Evolutionary conservation across 2,329 filamentous ascomycete species (phyloP), one percentile per base, ranked within the genome.

Genomic region (Penicillium brevicompactum): DNA sequence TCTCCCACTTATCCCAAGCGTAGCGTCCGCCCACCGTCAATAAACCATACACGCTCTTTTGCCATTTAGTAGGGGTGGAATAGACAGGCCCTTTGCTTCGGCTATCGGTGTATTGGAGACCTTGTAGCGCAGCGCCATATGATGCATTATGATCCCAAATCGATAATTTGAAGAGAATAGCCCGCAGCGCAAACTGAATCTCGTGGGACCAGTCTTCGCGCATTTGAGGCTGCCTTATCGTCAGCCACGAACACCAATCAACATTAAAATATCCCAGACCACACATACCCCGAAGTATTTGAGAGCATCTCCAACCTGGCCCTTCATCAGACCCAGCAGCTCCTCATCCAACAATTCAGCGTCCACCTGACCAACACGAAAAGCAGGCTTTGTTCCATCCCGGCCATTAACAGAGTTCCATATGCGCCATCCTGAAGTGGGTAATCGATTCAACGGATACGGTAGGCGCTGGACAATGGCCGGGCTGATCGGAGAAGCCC

Each of bases 61-160:
- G 94, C 82, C 83, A 87, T 63, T 78, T 86, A n/a, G 87, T 89
- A 0, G 93, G 92, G 14, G 88, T 78, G 11, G 85, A 82, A 49
- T 89, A 76, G 24, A 88, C 83, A 0, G 85, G 77, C 9, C 85
- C 85, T 45, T 75, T 75, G 50, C 80, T 82, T 58, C 93, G 84
- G 46, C 92, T 92, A 71, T 97, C 93, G 10, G 90, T 89, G 69
- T 93, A 97, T 69, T 87, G 87, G 27, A 99, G 82, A 60, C 96
- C 96, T 74, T 99, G 94, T 47, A 99, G 80, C 34, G 91, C 87
- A 10, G 94, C 94, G 57, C 94, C 94, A 74, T 99, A 97, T 5
- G 90, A 95, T 38, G 94, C 91, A 72, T 96, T 88, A 73, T 97
- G 91, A 73, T 97, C 92, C 94, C 94, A 99, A 55, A 99, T 87